Evolutionary conservation across 225 moss, liverwort and hornwort genomes (phyloP), one percentile per base, ranked within the genome.

Genomic region (Ulota crispa): DNA sequence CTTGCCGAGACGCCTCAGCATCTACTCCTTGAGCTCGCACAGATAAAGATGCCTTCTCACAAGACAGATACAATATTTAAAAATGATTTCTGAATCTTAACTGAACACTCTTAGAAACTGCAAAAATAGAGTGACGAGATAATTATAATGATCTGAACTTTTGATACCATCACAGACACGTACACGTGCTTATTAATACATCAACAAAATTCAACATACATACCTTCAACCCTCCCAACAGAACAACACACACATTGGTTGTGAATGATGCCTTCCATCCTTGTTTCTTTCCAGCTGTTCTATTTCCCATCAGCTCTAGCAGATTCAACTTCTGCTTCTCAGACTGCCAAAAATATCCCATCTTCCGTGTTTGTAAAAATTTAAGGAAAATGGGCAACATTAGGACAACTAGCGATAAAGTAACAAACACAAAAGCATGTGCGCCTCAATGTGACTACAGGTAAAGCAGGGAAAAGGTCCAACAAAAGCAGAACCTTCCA

Each of bases 191-290:
- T 45, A 68, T 59, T 27, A 52, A 52, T 21, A 50, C 18, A 61
- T 50, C 69, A 6, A 34, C 4, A 52, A 50, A 21, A 21, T 41
- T 60, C 18, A 83, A 83, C 4, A 14, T 77, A 21, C 85, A 36
- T 76, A 93, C 95, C 93, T 99, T 99, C 78, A 99, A 83, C 41
- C 94, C 93, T 72, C 90, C 85, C 74, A 99, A 83, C 37, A 99
- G 85, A 77, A 90, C 92, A 74, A 94, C 96, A 81, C 99, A 99
- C 74, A 93, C 91, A 82, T 99, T 99, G 69, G 93, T 94, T 73
- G 86, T 93, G 78, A 94, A 96, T 26, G 96, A 94, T 73, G 84
- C 85, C 74, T 87, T 94, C 99, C 99, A 99, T 64, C 72, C 87
- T 88, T 99, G 96, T 83, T 92, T 93, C 89, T 88, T 99, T 70